Evolutionary conservation across 2,329 filamentous ascomycete species (phyloP).

Genomic region (Ascochyta pisi): DNA sequence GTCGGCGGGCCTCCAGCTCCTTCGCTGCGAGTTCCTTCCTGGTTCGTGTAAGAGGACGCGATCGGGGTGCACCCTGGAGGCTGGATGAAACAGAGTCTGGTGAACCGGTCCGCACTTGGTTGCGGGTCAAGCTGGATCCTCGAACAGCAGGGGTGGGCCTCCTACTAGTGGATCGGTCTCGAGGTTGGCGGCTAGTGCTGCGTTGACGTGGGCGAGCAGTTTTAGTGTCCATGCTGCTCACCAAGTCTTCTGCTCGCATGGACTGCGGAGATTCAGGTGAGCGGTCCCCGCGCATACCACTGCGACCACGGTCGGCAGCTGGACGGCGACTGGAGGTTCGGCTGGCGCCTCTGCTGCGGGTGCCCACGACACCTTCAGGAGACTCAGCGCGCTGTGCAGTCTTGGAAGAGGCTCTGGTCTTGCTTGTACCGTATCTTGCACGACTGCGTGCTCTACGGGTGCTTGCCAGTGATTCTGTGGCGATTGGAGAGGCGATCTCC

Average conservation of each 20-base stretch:
- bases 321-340: conserved; percentile 47
- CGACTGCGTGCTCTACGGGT: conserved; percentile 46
- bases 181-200: conserved; percentile 59
- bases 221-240: conserved; percentile 69
- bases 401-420: conserved; percentile 48
- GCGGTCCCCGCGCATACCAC: conserved; percentile 53
- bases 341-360: conserved; percentile 41
- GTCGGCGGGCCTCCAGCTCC: conserved; percentile 86
- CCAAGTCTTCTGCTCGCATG: conserved; percentile 67
- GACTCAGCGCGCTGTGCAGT: conserved; percentile 43
- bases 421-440: conserved; percentile 40
- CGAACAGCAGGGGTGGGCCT: conserved; percentile 37
- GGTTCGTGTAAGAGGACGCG: conserved; percentile 41
- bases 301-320: conserved; percentile 44
- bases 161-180: conserved; percentile 50
- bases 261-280: conserved; percentile 85
- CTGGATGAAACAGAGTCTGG: conserved; percentile 45
- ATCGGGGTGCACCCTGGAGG: conserved; percentile 35
- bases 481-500: conserved; percentile 42
- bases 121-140: conserved; percentile 44
- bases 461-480: conserved; percentile 47
- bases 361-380: conserved; percentile 37
- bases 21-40: conserved; percentile 65
- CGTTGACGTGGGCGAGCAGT: conserved; percentile 57
- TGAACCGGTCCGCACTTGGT: conserved; percentile 43